A percentile compares a stretch with the other conserved stretches of the same genome.
Conservation (phyloP, 805 yeast species). For the Pachysolen tannophilus region DNA sequence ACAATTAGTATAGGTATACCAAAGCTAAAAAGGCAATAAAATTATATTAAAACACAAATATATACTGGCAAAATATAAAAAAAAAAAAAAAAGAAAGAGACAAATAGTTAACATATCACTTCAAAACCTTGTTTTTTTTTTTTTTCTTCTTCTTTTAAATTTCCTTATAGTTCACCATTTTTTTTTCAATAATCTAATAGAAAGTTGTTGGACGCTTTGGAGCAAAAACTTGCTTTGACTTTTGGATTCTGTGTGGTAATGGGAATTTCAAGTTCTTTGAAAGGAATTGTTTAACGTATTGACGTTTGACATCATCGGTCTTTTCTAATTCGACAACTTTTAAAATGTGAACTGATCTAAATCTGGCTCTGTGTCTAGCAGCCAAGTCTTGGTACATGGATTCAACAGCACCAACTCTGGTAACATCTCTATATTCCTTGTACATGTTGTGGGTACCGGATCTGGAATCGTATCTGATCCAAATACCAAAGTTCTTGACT, state of each 20-base stretch:
- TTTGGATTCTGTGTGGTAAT: conserved; percentile 98
- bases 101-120: no score
- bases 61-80: no score
- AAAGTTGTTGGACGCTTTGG: conserved; percentile 94
- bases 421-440: conserved; percentile 99
- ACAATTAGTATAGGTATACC: no score
- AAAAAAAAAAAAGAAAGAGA: no score
- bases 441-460: conserved; percentile 99
- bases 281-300: conserved; percentile 96
- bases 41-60: no score
- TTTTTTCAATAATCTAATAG: conserved; percentile 71
- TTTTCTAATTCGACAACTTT: conserved; percentile 98
- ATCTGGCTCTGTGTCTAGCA: conserved; percentile 99
- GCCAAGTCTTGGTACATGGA: conserved; percentile 99
- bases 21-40: no score
- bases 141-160: no score
- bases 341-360: conserved; percentile 98
- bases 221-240: conserved; percentile 81
- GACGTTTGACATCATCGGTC: conserved; percentile 98
- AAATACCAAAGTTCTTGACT: conserved; percentile 99
- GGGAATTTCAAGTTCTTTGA: conserved; percentile 97
- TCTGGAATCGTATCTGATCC: conserved; percentile 99
- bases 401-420: conserved; percentile 99
- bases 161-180: no score
- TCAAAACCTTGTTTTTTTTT: no score